Percentiles rank a stretch among this genome's conserved stretches.
phyloP scores from a whole-genome alignment of 2,329 filamentous ascomycete species.

The Diaporthe batatas region DNA sequence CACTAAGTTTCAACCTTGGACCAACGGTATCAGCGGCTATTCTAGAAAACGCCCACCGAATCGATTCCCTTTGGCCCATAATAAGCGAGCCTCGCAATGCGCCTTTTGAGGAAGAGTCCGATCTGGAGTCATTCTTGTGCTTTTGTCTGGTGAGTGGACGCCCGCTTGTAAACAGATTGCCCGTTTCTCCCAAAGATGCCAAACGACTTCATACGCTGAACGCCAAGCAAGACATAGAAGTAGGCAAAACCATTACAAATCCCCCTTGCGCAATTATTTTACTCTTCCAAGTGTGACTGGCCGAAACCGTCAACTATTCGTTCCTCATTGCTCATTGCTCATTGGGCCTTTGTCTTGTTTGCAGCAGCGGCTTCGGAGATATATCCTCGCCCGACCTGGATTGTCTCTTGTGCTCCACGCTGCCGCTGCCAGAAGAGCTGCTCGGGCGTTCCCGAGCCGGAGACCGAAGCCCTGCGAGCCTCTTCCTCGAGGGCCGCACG shows the following conservation, averaged over 20 bases:
- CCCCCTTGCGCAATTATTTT: background rate
- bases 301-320: background rate
- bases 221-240: background rate
- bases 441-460: slow-evolving; percentile 64
- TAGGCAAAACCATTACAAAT: background rate
- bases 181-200: background rate
- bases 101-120: slow-evolving; percentile 4
- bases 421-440: slow-evolving; percentile 74
- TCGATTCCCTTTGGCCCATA: background rate
- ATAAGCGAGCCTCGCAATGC: slow-evolving; percentile 9
- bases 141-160: background rate
- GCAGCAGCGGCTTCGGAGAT: slow-evolving; percentile 59
- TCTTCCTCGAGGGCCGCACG: slow-evolving; percentile 75
- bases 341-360: slow-evolving; percentile 42
- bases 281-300: background rate
- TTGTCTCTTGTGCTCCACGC: slow-evolving; percentile 68
- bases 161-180: background rate
- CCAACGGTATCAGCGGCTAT: background rate
- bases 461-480: slow-evolving; percentile 63
- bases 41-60: background rate
- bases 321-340: background rate
- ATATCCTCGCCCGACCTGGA: slow-evolving; percentile 66
- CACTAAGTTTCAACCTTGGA: background rate
- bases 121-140: background rate
- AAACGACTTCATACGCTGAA: background rate